Evolutionary conservation across 768 basidiomycete species (phyloP), one percentile per base, ranked within the genome.

Genomic region (Infundibulicybe gibba): DNA sequence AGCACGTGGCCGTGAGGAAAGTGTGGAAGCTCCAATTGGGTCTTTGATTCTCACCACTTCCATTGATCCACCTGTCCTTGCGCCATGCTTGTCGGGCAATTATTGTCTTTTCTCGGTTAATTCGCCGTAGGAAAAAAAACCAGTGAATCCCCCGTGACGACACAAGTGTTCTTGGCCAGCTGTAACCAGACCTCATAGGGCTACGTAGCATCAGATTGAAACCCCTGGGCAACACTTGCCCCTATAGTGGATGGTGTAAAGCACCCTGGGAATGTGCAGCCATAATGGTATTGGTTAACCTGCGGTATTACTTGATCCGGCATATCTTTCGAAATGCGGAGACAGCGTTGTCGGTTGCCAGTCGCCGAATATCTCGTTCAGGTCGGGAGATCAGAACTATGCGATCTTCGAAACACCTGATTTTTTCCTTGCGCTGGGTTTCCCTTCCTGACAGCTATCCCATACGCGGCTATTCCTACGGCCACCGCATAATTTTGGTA

Each of bases 241-340:
- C 25, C 25, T 25, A 47, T 39, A 32, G 39, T 39, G n/a, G 21
- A 39, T 17, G 37, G 41, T 49, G 54, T 49, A 50, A 49, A 52
- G 59, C 57, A 52, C 52, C 61, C 55, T 69, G 68, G 54, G 68
- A 69, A 61, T 46, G 48, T 45, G 49, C 59, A 37, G 54, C 57
- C 67, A 54, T 59, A 53, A 54, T 47, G 52, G 49, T 41, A 37
- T 52, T 43, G 45, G 42, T 43, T 51, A 41, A 50, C 40, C 53
- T 59, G 48, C 60, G 56, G 55, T 45, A 40, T 56, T 62, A 47
- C 66, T 61, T 54, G 61, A 71, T 68, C 57, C 56, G 68, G 67
- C 56, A 64, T 45, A 61, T 63, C 57, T 59, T 65, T 62, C 61
- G 52, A 57, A 60, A 54, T 45, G 41, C 44, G 40, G 47, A 31